Conservation (phyloP, 1,284 basidiomycete species). For the Leucoagaricus sp. region DNA sequence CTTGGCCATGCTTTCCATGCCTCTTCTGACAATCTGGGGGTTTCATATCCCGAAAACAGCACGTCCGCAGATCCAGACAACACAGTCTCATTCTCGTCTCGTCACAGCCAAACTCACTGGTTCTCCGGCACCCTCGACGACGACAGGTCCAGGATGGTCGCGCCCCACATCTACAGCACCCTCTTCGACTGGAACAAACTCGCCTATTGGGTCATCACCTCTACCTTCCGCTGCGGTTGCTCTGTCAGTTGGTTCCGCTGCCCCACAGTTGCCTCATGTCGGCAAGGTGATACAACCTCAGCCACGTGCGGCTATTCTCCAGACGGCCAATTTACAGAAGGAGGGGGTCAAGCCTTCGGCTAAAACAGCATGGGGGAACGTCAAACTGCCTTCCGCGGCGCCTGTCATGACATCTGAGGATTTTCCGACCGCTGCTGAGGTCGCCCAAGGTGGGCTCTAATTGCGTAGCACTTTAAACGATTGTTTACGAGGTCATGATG, state of each 20-base stretch:
- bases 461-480: conserved; percentile 1
- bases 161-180: conserved; percentile 73
- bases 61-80: conserved; percentile 54
- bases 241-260: conserved; percentile 31
- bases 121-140: conserved; percentile 46
- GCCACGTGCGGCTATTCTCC: conserved; percentile 44
- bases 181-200: conserved; percentile 45
- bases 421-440: conserved; percentile 93
- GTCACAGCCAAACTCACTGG: conserved; percentile 86
- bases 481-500: conserved; percentile 3
- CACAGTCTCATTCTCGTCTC: conserved; percentile 71
- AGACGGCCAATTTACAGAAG: conserved; percentile 40
- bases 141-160: conserved; percentile 72
- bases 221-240: conserved; percentile 47
- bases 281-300: conserved; percentile 75
- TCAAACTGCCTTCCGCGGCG: conserved; percentile 40
- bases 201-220: conserved; percentile 43
- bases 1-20: neutral
- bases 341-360: conserved; percentile 45
- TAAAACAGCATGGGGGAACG: conserved; percentile 57
- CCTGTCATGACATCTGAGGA: conserved; percentile 53
- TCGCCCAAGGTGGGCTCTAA: conserved; percentile 65
- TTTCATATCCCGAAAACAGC: conserved; percentile 38
- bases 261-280: conserved; percentile 52
- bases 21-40: neutral